Evolutionary conservation across 345 rosid species (phyloP), one percentile per base, ranked within the genome.

Genomic region (Triadica sebifera): DNA sequence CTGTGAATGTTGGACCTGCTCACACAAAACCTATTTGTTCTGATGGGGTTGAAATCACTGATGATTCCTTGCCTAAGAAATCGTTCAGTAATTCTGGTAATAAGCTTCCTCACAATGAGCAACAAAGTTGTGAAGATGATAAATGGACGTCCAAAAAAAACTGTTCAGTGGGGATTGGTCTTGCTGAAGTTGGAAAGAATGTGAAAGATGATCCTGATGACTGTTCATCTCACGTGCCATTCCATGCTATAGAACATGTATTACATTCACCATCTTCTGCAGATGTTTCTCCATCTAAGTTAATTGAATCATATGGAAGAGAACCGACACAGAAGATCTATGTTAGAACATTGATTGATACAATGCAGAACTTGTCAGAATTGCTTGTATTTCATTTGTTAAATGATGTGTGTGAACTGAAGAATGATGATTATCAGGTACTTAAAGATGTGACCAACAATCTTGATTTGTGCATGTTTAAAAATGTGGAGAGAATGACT

Each of bases 311-410:
- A 59, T 47, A 37, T 62, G 74, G 63, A 38, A 77, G 75, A 69
- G 75, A 74, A 56, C 58, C 77, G 57, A 66, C 69, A 34, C 77
- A 86, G 25, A 81, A 76, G 78, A 70, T 73, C 29, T 70, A 81
- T 81, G 79, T 80, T 50, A 79, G 46, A 13, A 65, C 73, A 19
- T 77, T 91, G 62, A 79, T 90, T 78, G 78, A 80, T 74, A 82
- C 93, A 50, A 76, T 89, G 89, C 86, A 80, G 78, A 85, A 83
- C 77, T 80, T 94, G 66, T 91, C 98, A 74, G 92, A 90, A 80
- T 70, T 89, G 82, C 91, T 94, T 75, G 82, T 85, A 55, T 77
- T 69, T 84, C 84, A 89, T 65, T 88, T 88, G 82, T 89, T 84
- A 51, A 84, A 75, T 73, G 85, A 84, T 68, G 73, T 81, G 17